Evolutionary conservation across 306 rosid species (phyloP), one percentile per base, ranked within the genome.

Genomic region (Canavalia gladiata): DNA sequence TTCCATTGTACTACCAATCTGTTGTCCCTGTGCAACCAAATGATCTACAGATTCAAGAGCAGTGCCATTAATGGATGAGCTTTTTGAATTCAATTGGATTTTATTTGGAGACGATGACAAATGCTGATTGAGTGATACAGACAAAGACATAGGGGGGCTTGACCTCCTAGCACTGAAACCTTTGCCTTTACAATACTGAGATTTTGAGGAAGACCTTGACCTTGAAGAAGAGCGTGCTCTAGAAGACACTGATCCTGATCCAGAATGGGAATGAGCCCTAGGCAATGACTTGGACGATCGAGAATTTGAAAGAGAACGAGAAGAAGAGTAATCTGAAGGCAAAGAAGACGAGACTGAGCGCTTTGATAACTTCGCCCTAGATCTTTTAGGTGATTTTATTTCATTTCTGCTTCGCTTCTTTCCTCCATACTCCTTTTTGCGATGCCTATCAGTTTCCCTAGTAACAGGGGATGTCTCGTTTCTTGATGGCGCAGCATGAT

Each of bases 381-480:
- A 43, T 78, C 79, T 68, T 72, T 76, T 68, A 50, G 90, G 82
- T 66, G 77, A 71, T 75, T 76, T 76, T 30, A 51, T 65, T 80
- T 78, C 87, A 84, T 84, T 70, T 66, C 78, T 64, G 13, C 79
- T 84, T 66, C 87, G 83, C 85, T 87, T 87, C 80, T 82, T 89
- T 54, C 82, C 83, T 78, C 69, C 90, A 41, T 66, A 64, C 29
- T 84, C 84, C 51, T 12, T 81, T 50, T 76, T 65, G 8, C 25
- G n/a, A 39, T 42, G 50, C 51, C 62, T 52, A 55, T 55, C 84
- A 64, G 46, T 78, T 78, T 83, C 88, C 60, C 77, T 76, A n/a
- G 25, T 72, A 34, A 59, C 52, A 58, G 77, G 82, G 41, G 82
- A 75, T 13, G 58, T 77, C 51, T 69, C 62, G 43, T 71, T 78